Conservation (phyloP, 2,329 filamentous ascomycete genomes). For the Colletotrichum cereale region DNA sequence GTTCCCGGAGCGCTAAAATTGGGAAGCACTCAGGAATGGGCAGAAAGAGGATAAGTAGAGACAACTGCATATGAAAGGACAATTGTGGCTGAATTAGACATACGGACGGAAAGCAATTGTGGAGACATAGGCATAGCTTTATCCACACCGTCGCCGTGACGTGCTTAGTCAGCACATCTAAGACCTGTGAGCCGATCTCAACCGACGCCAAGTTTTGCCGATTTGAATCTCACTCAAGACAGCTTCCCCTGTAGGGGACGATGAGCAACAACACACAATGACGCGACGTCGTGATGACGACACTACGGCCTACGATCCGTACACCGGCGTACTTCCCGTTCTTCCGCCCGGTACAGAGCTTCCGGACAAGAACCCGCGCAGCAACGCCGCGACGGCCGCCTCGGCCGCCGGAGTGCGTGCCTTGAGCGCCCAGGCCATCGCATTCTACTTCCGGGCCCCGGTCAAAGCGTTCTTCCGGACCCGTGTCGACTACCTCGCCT, state of each 20-base stretch:
- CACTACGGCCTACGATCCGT: constrained; percentile 29
- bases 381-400: constrained; percentile 75
- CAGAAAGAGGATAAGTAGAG: too few relatives aligned
- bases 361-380: constrained; percentile 62
- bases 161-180: constrained; percentile 21
- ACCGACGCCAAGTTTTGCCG: constrained; percentile 38
- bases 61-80: neutral
- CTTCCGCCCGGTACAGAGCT: constrained; percentile 54
- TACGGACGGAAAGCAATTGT: neutral
- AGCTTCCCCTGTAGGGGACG: constrained; percentile 11
- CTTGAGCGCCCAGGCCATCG: constrained; percentile 83
- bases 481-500: constrained; percentile 83
- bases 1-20: too few relatives aligned
- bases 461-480: constrained; percentile 94
- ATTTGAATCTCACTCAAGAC: constrained; percentile 1
- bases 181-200: constrained; percentile 23
- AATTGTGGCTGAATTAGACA: neutral
- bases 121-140: neutral
- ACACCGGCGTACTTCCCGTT: constrained; percentile 59
- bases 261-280: constrained; percentile 38
- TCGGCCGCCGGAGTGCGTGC: constrained; percentile 88
- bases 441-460: constrained; percentile 92
- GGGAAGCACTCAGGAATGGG: too few relatives aligned
- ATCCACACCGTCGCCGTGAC: neutral
- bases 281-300: constrained; percentile 40